phyloP scores from a whole-genome alignment of 352 stramenopile genomes.

The Phytophthora parvispora region DNA sequence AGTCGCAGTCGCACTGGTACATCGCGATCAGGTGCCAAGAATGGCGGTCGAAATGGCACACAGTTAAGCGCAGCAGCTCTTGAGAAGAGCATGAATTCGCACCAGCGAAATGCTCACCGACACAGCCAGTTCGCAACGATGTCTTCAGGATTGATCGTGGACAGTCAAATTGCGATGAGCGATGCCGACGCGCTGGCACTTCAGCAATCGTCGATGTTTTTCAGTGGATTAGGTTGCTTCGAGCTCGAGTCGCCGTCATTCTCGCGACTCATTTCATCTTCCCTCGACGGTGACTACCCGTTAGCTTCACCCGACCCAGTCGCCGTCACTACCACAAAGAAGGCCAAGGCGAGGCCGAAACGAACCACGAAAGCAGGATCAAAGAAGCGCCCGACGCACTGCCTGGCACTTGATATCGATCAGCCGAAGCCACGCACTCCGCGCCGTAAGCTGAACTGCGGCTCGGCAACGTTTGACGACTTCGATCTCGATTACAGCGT shows the following conservation, averaged over 20 bases:
- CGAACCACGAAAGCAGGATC: constrained; percentile 15
- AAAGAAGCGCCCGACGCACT: constrained; percentile 75
- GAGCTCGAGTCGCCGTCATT: constrained; percentile 81
- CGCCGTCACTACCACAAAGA: constrained; percentile 25
- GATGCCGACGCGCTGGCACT: constrained; percentile 25
- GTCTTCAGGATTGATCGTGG: constrained; percentile 33
- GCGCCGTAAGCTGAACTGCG: constrained; percentile 70
- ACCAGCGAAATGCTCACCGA: constrained; percentile 38
- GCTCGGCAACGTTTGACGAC: constrained; percentile 69
- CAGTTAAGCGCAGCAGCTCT: constrained; percentile 29
- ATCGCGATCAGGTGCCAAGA: constrained; percentile 19
- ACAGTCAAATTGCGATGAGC: constrained; percentile 42
- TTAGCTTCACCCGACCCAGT: constrained; percentile 20
- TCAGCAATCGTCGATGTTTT: constrained; percentile 56
- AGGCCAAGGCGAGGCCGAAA: constrained; percentile 55
- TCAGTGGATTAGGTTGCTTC: constrained; percentile 71
- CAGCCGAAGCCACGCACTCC: constrained; percentile 75
- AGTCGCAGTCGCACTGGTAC: constrained; percentile 36
- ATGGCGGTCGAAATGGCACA: constrained; percentile 4
- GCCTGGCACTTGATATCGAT: constrained; percentile 61
- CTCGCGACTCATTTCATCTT: constrained; percentile 54
- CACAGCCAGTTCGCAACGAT: constrained; percentile 43
- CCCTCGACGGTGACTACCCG: constrained; percentile 26
- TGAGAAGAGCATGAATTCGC: constrained; percentile 47
- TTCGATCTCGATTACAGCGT: constrained; percentile 46